Percentiles rank a stretch among this genome's conserved stretches.
phyloP scores from a whole-genome alignment of 2,329 filamentous ascomycete genomes.

The Aspergillus calidoustus region DNA sequence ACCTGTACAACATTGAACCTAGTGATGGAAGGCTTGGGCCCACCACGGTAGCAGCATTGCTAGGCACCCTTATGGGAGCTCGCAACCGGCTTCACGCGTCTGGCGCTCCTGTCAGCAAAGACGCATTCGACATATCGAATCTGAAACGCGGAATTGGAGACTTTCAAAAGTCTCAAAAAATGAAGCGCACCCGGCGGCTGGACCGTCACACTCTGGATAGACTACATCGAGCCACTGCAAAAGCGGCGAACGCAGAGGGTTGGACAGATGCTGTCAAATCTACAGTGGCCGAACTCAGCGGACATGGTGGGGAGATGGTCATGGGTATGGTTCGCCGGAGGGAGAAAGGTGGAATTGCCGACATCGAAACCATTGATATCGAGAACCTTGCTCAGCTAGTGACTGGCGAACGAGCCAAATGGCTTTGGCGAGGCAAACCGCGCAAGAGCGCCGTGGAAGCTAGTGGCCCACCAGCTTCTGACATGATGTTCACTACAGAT shows the following conservation, averaged over 20 bases:
- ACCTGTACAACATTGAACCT: conserved; percentile 91
- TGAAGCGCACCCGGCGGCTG: conserved; percentile 76
- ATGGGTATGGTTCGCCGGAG: conserved; percentile 90
- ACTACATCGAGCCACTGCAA: conserved; percentile 82
- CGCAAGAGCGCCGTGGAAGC: conserved; percentile 59
- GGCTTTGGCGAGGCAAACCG: conserved; percentile 92
- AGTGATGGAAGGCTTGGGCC: conserved; percentile 91
- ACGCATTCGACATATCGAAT: conserved; percentile 82
- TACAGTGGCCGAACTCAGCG: conserved; percentile 89
- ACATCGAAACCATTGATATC: conserved; percentile 89
- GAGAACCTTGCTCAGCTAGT: conserved; percentile 79
- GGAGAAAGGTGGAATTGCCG: conserved; percentile 87
- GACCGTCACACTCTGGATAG: conserved; percentile 82
- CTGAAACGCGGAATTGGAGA: conserved; percentile 83
- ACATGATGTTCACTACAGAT: conserved; percentile 51
- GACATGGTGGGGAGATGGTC: conserved; percentile 91
- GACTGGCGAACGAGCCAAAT: conserved; percentile 83
- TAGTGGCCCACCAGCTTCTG: conserved; percentile 39
- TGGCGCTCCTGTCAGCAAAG: conserved; percentile 83
- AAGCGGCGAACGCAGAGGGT: conserved; percentile 83
- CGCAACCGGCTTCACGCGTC: conserved; percentile 85
- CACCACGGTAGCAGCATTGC: conserved; percentile 83
- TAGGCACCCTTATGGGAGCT: conserved; percentile 87
- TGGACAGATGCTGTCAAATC: conserved; percentile 96
- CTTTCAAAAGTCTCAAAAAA: conserved; percentile 87